phyloP scores from a whole-genome alignment of 441 rosid genomes.

The Viola pubescens region DNA sequence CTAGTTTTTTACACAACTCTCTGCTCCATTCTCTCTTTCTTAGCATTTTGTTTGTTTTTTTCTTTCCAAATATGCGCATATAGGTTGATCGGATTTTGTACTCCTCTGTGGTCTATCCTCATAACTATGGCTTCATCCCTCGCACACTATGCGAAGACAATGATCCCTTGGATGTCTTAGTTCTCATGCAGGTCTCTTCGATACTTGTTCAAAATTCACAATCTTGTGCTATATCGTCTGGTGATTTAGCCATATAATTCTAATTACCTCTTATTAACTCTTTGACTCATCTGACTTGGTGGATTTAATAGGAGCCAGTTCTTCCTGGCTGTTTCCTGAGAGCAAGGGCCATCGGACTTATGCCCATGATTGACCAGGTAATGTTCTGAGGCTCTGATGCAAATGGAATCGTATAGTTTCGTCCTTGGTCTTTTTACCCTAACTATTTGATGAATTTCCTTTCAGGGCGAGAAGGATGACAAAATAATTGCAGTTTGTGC shows the following conservation, averaged over 20 bases:
- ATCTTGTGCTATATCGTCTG: not conserved
- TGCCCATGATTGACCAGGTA: conserved; percentile 99
- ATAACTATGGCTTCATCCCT: conserved; percentile 91
- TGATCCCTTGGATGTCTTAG: conserved; percentile 85
- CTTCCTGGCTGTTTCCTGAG: conserved; percentile 94
- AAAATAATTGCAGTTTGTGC: conserved; percentile 96
- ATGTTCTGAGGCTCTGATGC: conserved; percentile 2
- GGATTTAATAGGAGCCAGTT: conserved; percentile 65
- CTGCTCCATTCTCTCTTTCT: conserved; percentile 1
- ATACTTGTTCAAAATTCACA: not conserved
- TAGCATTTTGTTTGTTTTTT: conserved; percentile 7
- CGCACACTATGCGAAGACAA: conserved; percentile 91
- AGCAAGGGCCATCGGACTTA: conserved; percentile 90
- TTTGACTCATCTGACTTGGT: conserved; percentile 6
- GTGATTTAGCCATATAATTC: not conserved
- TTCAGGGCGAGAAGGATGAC: conserved; percentile 92
- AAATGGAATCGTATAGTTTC: conserved; percentile 7
- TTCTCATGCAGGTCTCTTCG: conserved; percentile 73
- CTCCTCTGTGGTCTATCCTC: conserved; percentile 93
- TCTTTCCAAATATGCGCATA: conserved; percentile 12
- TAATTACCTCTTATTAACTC: not conserved
- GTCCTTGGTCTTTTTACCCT: not conserved
- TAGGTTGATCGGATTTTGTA: conserved; percentile 84
- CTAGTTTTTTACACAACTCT: not conserved
- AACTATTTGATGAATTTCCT: conserved; percentile 1